These are phyloP conservation scores for Podospora appendiculata DNA, from an alignment of 495 filamentous ascomycete genomes.

Conservation along the genomic window DNA sequence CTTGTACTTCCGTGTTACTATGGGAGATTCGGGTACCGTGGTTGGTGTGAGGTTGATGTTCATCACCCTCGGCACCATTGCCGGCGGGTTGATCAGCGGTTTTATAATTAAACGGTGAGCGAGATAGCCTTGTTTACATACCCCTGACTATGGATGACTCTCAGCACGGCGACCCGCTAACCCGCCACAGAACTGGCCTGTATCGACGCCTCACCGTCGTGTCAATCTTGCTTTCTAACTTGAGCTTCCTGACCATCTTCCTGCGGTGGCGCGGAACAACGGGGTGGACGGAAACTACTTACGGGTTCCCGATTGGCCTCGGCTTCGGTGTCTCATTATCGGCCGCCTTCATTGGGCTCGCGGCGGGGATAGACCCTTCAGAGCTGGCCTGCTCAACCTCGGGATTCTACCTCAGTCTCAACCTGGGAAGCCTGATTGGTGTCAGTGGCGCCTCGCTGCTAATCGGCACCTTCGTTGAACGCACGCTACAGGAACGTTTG, in stretches of 20 bases:
- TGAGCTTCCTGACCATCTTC: slow-evolving; percentile 6
- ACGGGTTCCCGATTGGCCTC: slow-evolving; percentile 10
- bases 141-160: too few species aligned
- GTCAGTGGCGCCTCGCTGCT: slow-evolving; percentile 3
- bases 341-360: slow-evolving; percentile 10
- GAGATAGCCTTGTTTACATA: too few species aligned
- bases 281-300: slow-evolving; percentile 4
- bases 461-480: slow-evolving; percentile 3
- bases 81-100: slow-evolving; percentile 5
- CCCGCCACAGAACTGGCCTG: not conserved
- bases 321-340: slow-evolving; percentile 11
- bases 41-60: slow-evolving; percentile 1
- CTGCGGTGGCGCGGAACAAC: slow-evolving; percentile 4
- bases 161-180: too few species aligned
- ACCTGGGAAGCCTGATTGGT: slow-evolving; percentile 6
- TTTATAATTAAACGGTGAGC: slow-evolving; percentile 4
- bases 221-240: not conserved
- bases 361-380: not conserved
- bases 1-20: slow-evolving; percentile 6
- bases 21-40: not conserved
- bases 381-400: slow-evolving; percentile 7
- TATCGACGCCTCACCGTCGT: slow-evolving; percentile 4
- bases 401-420: slow-evolving; percentile 7
- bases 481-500: not conserved
- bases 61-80: slow-evolving; percentile 5